Base-by-base conservation (phyloP, 495 filamentous ascomycete species). In the Penicillium ochrochloron region DNA sequence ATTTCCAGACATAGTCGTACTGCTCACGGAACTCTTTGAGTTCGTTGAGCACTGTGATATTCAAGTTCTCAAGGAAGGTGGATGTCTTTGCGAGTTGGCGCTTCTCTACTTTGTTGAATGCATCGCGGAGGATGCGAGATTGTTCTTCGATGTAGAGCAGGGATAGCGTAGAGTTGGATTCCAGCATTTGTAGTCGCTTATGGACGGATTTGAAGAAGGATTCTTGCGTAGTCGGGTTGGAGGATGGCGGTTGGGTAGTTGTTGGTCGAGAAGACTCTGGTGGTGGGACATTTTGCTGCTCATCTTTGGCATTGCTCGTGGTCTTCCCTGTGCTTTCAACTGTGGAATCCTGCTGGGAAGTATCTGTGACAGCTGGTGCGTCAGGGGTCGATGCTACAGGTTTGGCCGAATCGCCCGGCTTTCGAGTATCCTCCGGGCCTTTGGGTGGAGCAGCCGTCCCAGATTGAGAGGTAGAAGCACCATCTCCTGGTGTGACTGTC, bases 91-190 rank as follows among this genome's bases (percentile, higher is more conserved):
- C 80, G 35, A 96, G 81, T 71, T 99, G 95, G 25, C 90, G 87
- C 68, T 91, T 92, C 71, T 98, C 94, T 46, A 96, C 92, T 73
- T 93, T 93, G 50, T 85, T 86, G 67, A 99, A 95, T 1, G 94
- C 93, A 59, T 97, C 93, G 19, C 94, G 91, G 3, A 99, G 84
- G 58, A 97, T 92, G 48, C 87, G 88, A 17, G 95, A 98, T 72
- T 99, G 95, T 56, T 95, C 91, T 78, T 97, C 94, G 66, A 99
- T 97, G 72, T 98, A 99, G 68, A 96, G 91, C 3, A 99, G 84
- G 0, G 93, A 97, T 31, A 99, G 82, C 3, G 93, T 95, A 8
- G 92, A 92, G 75, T 98, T 97, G 23, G 92, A 86, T 75, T 99
- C 95, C 15, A 99, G 88, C 64, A 90, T 86, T 68, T 93, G 90